Evolutionary conservation across 306 rosid species (phyloP).

Genomic region (Vicia sativa): DNA sequence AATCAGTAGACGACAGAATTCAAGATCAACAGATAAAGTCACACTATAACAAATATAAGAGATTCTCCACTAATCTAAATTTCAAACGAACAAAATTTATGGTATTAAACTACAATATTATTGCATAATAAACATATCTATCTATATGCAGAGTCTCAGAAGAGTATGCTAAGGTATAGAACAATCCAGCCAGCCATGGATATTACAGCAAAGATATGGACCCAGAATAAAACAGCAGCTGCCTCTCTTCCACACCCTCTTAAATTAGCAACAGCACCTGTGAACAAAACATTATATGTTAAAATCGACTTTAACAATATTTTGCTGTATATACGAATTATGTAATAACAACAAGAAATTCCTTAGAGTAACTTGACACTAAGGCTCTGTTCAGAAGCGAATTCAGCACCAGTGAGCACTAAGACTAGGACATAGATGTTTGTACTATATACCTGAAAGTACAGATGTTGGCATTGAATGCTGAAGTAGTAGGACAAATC

Average conservation of each 20-base stretch:
- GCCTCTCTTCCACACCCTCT: constrained; percentile 97
- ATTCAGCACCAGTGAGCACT: constrained; percentile 9
- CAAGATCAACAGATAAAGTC: background rate
- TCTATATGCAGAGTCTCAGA: constrained; percentile 44
- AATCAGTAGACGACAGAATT: constrained; percentile 12
- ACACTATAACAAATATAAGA: background rate
- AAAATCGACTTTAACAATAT: background rate
- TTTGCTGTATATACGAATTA: background rate
- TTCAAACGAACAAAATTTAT: constrained; percentile 32
- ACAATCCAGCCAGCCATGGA: constrained; percentile 95
- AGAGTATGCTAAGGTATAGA: constrained; percentile 72
- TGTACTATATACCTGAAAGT: constrained; percentile 77
- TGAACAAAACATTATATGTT: constrained; percentile 20
- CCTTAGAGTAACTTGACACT: constrained; percentile 25
- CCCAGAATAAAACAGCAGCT: constrained; percentile 95
- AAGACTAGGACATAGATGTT: constrained; percentile 5
- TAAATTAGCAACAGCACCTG: constrained; percentile 96
- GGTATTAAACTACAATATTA: constrained; percentile 22
- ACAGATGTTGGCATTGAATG: constrained; percentile 98
- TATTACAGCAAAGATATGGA: constrained; percentile 86
- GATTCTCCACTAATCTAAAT: constrained; percentile 31
- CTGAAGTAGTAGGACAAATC: constrained; percentile 90
- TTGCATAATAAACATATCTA: constrained; percentile 8
- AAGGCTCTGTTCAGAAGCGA: constrained; percentile 6
- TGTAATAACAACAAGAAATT: background rate